These are phyloP conservation scores for Aspergillus costaricaensis DNA, from an alignment of 2,329 filamentous ascomycete genomes.

Conservation along the genomic window DNA sequence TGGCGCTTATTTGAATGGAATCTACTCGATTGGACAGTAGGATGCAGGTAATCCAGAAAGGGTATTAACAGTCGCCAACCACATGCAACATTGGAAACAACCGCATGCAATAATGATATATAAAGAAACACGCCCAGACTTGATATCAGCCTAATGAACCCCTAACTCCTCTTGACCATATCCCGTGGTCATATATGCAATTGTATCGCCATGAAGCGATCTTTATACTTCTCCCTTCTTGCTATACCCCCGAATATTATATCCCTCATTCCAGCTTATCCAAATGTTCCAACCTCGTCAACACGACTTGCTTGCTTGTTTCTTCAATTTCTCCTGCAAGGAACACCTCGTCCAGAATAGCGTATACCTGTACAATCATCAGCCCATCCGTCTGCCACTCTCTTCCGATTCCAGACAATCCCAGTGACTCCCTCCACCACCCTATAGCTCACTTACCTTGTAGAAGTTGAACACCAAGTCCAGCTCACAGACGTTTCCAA, in stretches of 20 bases:
- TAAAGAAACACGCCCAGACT: constrained; percentile 9
- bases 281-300: constrained; percentile 90
- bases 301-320: constrained; percentile 95
- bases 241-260: not conserved
- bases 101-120: constrained; percentile 4
- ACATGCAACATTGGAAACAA: not conserved
- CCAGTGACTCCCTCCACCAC: not conserved
- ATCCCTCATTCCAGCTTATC: constrained; percentile 81
- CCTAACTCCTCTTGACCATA: constrained; percentile 26
- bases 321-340: constrained; percentile 97
- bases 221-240: not conserved
- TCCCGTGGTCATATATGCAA: constrained; percentile 23
- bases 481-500: constrained; percentile 97
- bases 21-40: not conserved
- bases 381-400: constrained; percentile 5
- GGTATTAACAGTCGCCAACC: constrained; percentile 11
- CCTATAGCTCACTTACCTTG: constrained; percentile 52
- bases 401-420: not conserved
- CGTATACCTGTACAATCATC: constrained; percentile 69
- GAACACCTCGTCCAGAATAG: constrained; percentile 97
- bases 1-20: not conserved
- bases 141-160: constrained; percentile 11
- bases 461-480: constrained; percentile 79
- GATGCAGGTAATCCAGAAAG: not conserved
- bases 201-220: not conserved